Percentiles rank a stretch among this genome's conserved stretches.
Evolutionary conservation across 2,329 filamentous ascomycete species (phyloP).

Genomic region (Lasiodiplodia gonubiensis): DNA sequence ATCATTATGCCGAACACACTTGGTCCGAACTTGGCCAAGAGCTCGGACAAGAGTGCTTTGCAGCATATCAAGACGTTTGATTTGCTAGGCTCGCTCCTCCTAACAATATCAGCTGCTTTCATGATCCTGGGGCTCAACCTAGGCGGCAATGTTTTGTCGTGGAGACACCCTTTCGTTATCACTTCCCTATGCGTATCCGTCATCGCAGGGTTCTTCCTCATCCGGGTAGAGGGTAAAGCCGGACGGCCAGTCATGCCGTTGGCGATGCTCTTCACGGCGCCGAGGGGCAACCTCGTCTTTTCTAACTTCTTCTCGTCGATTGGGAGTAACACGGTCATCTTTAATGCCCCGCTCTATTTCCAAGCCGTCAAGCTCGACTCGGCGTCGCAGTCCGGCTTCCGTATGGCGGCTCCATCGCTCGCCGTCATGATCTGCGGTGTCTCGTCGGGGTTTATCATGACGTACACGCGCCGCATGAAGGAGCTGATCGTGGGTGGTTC

Average conservation of each 20-base stretch:
- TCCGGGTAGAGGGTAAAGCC: conserved; percentile 47
- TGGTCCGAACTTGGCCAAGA: conserved; percentile 52
- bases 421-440: conserved; percentile 51
- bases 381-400: conserved; percentile 74
- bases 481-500: conserved; percentile 49
- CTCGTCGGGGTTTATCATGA: conserved; percentile 52
- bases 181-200: conserved; percentile 51
- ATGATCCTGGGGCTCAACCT: conserved; percentile 59
- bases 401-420: conserved; percentile 68
- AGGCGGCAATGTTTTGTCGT: conserved; percentile 59
- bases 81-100: conserved; percentile 54
- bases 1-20: conserved; percentile 52
- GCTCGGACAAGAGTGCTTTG: conserved; percentile 47
- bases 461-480: conserved; percentile 50
- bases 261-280: conserved; percentile 52
- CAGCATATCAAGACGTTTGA: conserved; percentile 58
- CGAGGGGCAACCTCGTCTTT: conserved; percentile 57
- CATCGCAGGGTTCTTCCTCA: conserved; percentile 49
- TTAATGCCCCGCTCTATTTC: conserved; percentile 75
- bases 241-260: conserved; percentile 57
- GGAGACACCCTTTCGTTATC: conserved; percentile 58
- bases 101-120: conserved; percentile 54
- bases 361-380: conserved; percentile 58
- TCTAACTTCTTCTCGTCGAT: conserved; percentile 59
- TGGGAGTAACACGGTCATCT: conserved; percentile 63